A percentile compares a stretch with the other conserved stretches of the same genome.
These are phyloP conservation scores for Coniferiporia sulphurascens DNA, from an alignment of 1,284 basidiomycete genomes.

Conservation along the genomic window DNA sequence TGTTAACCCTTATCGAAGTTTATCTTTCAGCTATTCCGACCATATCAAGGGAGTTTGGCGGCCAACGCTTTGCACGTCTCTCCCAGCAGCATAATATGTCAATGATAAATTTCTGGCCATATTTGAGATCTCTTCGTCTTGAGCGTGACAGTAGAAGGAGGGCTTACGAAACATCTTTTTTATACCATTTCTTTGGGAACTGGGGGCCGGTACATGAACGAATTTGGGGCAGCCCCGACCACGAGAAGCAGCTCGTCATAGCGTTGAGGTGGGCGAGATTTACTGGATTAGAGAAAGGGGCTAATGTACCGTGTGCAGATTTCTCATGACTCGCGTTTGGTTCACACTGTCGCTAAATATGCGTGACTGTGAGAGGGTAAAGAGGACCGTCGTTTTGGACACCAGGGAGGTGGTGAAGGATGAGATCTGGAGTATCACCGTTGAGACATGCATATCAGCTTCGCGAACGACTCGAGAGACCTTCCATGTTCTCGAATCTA, in stretches of 20 bases:
- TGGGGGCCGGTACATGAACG: constrained; percentile 34
- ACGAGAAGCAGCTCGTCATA: constrained; percentile 49
- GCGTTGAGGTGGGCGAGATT: constrained; percentile 44
- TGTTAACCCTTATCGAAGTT: constrained; percentile 32
- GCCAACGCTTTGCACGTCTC: constrained; percentile 40
- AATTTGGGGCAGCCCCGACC: constrained; percentile 57
- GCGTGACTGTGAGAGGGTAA: constrained; percentile 29
- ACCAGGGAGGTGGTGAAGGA: constrained; percentile 45
- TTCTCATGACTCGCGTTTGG: constrained; percentile 57
- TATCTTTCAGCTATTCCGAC: constrained; percentile 54
- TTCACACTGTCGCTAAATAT: constrained; percentile 47
- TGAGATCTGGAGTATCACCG: constrained; percentile 55
- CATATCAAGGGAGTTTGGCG: constrained; percentile 42
- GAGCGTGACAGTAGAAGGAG: constrained; percentile 36
- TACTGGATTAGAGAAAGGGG: neutral
- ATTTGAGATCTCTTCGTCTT: constrained; percentile 44
- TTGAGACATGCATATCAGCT: constrained; percentile 23
- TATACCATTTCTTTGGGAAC: constrained; percentile 34
- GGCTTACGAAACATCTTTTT: constrained; percentile 45
- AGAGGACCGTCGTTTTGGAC: constrained; percentile 34
- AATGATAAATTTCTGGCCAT: constrained; percentile 66
- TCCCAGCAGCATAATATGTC: constrained; percentile 35
- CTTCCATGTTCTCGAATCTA: constrained; percentile 57
- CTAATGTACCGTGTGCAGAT: constrained; percentile 35
- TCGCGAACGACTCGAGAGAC: constrained; percentile 23